Evolutionary conservation across 1,139 yeast species (phyloP), one percentile per base, ranked within the genome.

Genomic region (Hanseniaspora sp.): DNA sequence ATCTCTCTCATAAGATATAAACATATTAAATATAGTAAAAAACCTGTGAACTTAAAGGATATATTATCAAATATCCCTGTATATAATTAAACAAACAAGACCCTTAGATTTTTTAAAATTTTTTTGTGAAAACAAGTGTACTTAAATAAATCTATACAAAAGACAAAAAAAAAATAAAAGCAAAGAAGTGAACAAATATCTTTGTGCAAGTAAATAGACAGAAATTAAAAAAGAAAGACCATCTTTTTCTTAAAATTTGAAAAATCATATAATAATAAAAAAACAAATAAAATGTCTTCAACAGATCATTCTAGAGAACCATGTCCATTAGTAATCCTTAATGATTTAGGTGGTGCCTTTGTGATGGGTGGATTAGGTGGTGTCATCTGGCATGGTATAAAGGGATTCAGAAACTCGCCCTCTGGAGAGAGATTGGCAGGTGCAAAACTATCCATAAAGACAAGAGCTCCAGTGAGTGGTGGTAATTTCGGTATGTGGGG

Each of bases 401-500:
- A 94, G 69, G 99, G 99, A 49, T 92, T 92, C 78, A 80, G 98
- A 70, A 94, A 94, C 76, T 87, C 96, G 13, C 98, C 99, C 56
- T 77, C 82, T 60, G 98, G 98, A 58, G 98, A 92, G 71, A 82
- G 97, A 74, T 77, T 95, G 63, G 73, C 79, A 59, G 98, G 98
- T 54, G 86, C 96, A 30, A 67, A 92, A 58, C 75, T 87, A 40
- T 97, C 97, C 54, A 83, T 92, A 63, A 87, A 88, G 69, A 87
- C 96, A 57, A 79, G 98, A 70, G 98, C 96, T 1, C 99, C 99
- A 44, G 96, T 92, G 52, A 90, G 92, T 56, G 99, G 98, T 60
- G 99, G 99, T 65, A 92, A 92, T 71, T 92, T 92, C 66, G 98
- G 98, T 71, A 96, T 87, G 44, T 92, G 99, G 99, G 99, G 98